Evolutionary conservation across 139 green algal genomes (phyloP).

Genomic region (Yamagishiella unicocca): DNA sequence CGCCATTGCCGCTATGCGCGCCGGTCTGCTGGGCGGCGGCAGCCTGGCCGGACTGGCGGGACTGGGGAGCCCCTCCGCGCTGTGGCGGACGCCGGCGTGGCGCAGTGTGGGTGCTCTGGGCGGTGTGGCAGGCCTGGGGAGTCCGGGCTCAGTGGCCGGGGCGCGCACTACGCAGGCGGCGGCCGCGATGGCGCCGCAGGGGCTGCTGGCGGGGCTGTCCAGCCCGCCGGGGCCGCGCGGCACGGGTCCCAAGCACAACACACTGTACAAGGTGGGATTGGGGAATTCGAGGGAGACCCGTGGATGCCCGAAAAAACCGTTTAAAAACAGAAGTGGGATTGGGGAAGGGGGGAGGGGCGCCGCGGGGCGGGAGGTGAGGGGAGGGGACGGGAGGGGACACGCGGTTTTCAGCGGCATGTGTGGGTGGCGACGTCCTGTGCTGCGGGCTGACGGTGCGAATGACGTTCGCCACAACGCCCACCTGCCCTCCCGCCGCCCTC

Average conservation of each 20-base stretch:
- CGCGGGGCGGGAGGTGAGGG: no score
- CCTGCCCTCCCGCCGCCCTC: not conserved
- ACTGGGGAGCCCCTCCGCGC: not conserved
- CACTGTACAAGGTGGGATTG: constrained; percentile 65
- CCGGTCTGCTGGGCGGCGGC: not conserved
- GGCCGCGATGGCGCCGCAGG: constrained; percentile 24
- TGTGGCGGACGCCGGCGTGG: not conserved
- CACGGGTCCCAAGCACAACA: constrained; percentile 37
- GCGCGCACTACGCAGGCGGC: constrained; percentile 33
- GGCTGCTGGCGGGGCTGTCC: constrained; percentile 30
- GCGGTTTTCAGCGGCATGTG: no score
- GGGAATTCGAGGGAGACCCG: no score
- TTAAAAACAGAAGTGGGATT: no score
- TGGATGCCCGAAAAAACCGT: no score
- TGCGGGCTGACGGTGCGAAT: no score
- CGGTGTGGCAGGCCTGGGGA: not conserved
- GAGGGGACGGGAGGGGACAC: no score
- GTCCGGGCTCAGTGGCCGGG: not conserved
- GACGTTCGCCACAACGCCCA: no score
- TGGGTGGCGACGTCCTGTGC: no score
- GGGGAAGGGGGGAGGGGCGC: no score
- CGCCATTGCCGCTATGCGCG: not conserved
- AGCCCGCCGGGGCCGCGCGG: constrained; percentile 10
- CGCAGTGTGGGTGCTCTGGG: not conserved
- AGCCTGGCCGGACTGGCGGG: not conserved